phyloP scores from a whole-genome alignment of 73 alveolate genomes.

The Paramecium biaurelia region DNA sequence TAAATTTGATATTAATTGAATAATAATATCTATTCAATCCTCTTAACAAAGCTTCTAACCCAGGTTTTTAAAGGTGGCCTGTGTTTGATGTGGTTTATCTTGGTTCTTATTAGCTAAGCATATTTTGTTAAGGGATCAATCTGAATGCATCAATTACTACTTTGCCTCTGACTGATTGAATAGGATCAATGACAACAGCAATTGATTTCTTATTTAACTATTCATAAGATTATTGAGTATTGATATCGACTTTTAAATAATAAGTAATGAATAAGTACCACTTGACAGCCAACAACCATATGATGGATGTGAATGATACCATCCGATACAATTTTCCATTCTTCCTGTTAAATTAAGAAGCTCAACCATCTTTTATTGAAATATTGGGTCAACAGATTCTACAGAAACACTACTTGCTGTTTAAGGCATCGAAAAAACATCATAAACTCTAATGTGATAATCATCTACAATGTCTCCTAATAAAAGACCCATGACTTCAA shows the following conservation, averaged over 20 bases:
- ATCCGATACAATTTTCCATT: slow-evolving; percentile 98
- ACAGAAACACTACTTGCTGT: slow-evolving; percentile 99
- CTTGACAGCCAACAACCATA: slow-evolving; percentile 99
- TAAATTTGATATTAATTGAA: slow-evolving; percentile 97
- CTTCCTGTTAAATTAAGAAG: slow-evolving; percentile 98
- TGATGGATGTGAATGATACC: slow-evolving; percentile 99
- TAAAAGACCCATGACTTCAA: slow-evolving; percentile 99
- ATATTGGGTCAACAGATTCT: slow-evolving; percentile 99
- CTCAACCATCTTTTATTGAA: slow-evolving; percentile 98
- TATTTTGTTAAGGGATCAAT: slow-evolving; percentile 84
- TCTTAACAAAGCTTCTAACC: slow-evolving; percentile 84
- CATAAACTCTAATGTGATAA: slow-evolving; percentile 97
- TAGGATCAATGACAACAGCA: slow-evolving; percentile 99
- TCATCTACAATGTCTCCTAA: slow-evolving; percentile 98
- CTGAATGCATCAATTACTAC: slow-evolving; percentile 99
- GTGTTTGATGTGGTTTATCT: slow-evolving; percentile 99
- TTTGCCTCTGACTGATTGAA: slow-evolving; percentile 99
- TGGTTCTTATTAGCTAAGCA: slow-evolving; percentile 93
- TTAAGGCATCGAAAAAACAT: slow-evolving; percentile 99
- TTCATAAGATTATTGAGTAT: slow-evolving; percentile 97
- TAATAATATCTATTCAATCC: slow-evolving; percentile 97
- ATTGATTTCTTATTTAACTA: slow-evolving; percentile 98
- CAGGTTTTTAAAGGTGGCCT: slow-evolving; percentile 94
- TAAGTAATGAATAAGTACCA: slow-evolving; percentile 31
- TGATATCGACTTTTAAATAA: slow-evolving; percentile 75